phyloP scores from a whole-genome alignment of 2,329 filamentous ascomycete species.

The Stagonosporopsis tanaceti region DNA sequence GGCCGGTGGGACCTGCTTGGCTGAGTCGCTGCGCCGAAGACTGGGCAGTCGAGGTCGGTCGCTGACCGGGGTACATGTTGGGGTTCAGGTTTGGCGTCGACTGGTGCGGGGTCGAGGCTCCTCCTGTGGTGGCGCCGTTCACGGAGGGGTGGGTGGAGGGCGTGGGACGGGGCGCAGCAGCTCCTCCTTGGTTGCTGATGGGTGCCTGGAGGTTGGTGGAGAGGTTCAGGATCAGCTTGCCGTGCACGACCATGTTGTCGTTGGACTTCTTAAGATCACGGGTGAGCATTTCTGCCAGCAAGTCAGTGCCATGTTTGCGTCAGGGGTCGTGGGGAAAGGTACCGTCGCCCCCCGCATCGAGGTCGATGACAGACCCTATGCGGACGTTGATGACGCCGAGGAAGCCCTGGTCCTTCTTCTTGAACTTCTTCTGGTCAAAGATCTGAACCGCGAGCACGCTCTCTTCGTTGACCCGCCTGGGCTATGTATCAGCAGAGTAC shows the following conservation, averaged over 20 bases:
- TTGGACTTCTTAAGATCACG: conserved; percentile 97
- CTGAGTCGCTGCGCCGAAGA: conserved; percentile 38
- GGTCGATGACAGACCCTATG: conserved; percentile 91
- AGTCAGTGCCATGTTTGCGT: background rate
- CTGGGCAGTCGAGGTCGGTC: conserved; percentile 35
- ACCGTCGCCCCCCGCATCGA: conserved; percentile 92
- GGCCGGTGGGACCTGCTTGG: conserved; percentile 41
- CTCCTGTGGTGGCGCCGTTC: conserved; percentile 46
- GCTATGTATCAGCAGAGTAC: conserved; percentile 33
- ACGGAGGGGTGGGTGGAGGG: conserved; percentile 48
- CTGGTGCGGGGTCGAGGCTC: conserved; percentile 51
- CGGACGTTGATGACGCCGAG: conserved; percentile 97
- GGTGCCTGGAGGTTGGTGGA: conserved; percentile 86
- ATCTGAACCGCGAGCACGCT: conserved; percentile 98
- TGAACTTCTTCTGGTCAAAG: conserved; percentile 99
- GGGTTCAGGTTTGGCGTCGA: conserved; percentile 50
- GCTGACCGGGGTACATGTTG: conserved; percentile 48
- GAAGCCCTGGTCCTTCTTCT: conserved; percentile 99
- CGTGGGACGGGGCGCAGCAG: conserved; percentile 49
- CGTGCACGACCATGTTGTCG: conserved; percentile 96
- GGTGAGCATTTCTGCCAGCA: conserved; percentile 86
- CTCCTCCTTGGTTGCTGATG: conserved; percentile 61
- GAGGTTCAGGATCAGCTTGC: conserved; percentile 95
- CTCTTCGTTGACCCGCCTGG: conserved; percentile 88
- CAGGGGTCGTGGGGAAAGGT: conserved; percentile 42